Evolutionary conservation across 805 yeast species (phyloP), one percentile per base, ranked within the genome.

Genomic region (Yarrowia osloensis): DNA sequence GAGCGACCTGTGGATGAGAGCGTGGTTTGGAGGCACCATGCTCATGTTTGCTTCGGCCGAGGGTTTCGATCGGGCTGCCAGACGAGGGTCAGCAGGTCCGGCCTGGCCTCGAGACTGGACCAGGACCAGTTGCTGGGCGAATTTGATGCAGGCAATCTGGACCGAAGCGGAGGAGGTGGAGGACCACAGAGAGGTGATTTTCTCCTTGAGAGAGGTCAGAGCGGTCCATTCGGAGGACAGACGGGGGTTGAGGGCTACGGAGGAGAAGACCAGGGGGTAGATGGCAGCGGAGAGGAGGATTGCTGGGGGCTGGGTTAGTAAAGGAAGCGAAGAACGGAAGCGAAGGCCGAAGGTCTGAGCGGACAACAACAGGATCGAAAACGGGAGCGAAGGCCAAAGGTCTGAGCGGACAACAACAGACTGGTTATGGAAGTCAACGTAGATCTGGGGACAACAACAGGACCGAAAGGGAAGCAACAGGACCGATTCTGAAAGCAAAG

Each of bases 81-180:
- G 67, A 50, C 78, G 71, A 1, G 80, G 78, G 65, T 77, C 79
- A 8, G 28, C 42, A 24, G 46, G 44, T 24, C 46, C 59, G 3
- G 42, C 15, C 11, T 28, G 70, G 69, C 81, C 76, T 3, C 84
- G 80, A 3, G 86, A 77, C 68, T 88, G 91, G 1, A 84, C 81
- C 39, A 81, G 79, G 15, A 87, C 80, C 4, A 87, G 77, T 66
- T 82, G 82, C n/a, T 85, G 85, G 12, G 91, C 84, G 68, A 93
- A 86, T 76, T 89, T 90, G 65, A 88, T 79, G n/a, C 88, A 80
- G 31, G 93, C 87, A n/a, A 89, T 77, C 75, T 84, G 86, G 55
- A 86, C 79, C 15, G 88, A 90, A 24, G 77, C 78, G 67, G 75
- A 75, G 4, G 44, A 31, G 5, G 70, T 26, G 22, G 72, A 69